Conservation (phyloP, 441 rosid genomes). For the Codiaeum variegatum region DNA sequence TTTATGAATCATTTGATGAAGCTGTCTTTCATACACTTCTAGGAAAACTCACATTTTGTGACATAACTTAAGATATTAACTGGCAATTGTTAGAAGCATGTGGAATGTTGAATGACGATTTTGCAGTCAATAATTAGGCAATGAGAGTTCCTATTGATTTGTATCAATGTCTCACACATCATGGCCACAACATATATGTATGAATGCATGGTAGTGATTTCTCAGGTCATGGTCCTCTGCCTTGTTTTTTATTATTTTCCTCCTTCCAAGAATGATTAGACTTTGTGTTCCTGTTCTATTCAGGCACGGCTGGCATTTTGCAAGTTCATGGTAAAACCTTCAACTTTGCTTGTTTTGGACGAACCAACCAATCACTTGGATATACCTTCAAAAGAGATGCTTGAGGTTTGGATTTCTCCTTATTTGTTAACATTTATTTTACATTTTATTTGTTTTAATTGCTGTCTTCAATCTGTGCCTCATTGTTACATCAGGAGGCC, state of each 20-base stretch:
- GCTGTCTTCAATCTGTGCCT: neutral
- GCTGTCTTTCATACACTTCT: neutral
- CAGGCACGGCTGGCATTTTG: conserved; percentile 95
- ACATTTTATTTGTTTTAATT: neutral
- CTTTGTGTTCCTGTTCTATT: conserved; percentile 13
- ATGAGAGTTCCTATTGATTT: neutral
- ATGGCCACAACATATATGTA: neutral
- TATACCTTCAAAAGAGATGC: conserved; percentile 97
- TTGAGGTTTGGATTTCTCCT: conserved; percentile 55
- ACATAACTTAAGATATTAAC: neutral
- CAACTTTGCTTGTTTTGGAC: conserved; percentile 74
- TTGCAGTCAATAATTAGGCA: neutral
- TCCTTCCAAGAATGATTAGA: neutral
- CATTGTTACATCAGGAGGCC: conserved; percentile 63
- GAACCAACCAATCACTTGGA: conserved; percentile 97
- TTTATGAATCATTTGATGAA: neutral
- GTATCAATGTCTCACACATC: neutral
- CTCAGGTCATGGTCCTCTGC: neutral
- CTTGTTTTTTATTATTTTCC: neutral
- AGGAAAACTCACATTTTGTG: no score
- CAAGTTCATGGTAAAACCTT: conserved; percentile 94
- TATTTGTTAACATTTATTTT: neutral
- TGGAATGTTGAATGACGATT: neutral
- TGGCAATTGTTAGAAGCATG: neutral
- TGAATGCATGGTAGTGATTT: neutral